Percentiles rank a stretch among this genome's conserved stretches.
Evolutionary conservation across 2,329 filamentous ascomycete species (phyloP).

Genomic region (Myriosclerotinia duriaeana): DNA sequence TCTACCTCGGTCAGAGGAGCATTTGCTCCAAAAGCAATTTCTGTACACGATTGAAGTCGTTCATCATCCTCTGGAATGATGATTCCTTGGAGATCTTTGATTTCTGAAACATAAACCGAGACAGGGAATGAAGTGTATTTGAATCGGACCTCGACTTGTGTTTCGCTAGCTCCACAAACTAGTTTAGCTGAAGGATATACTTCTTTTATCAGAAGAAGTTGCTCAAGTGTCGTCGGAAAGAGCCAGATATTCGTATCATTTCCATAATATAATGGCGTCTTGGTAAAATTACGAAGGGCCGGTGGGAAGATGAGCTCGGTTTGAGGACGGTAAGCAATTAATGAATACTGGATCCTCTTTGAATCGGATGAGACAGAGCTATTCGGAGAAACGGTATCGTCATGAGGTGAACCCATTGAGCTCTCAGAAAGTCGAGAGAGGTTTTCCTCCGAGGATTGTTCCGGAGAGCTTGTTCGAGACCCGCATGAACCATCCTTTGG

Average conservation of each 20-base stretch:
- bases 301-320: slow-evolving; percentile 94
- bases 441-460: slow-evolving; percentile 30
- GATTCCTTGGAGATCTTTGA: slow-evolving; percentile 81
- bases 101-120: slow-evolving; percentile 89
- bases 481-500: slow-evolving; percentile 45
- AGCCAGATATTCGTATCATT: slow-evolving; percentile 93
- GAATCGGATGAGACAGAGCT: background rate
- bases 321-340: slow-evolving; percentile 86
- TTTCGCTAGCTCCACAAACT: slow-evolving; percentile 92
- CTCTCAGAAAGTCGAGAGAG: slow-evolving; percentile 54
- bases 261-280: slow-evolving; percentile 80
- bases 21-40: slow-evolving; percentile 70
- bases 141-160: slow-evolving; percentile 96
- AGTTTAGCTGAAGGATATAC: slow-evolving; percentile 82
- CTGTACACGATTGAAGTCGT: slow-evolving; percentile 47
- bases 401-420: slow-evolving; percentile 91
- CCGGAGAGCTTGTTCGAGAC: slow-evolving; percentile 22
- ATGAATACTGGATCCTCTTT: slow-evolving; percentile 42
- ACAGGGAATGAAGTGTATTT: slow-evolving; percentile 86
- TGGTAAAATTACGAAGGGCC: slow-evolving; percentile 73
- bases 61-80: slow-evolving; percentile 71
- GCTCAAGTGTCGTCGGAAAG: slow-evolving; percentile 76
- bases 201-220: slow-evolving; percentile 86
- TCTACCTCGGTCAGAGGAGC: slow-evolving; percentile 88
- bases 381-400: background rate